Evolutionary conservation across 2,329 filamentous ascomycete genomes (phyloP).

Genomic region (Leptosphaerulina australis): DNA sequence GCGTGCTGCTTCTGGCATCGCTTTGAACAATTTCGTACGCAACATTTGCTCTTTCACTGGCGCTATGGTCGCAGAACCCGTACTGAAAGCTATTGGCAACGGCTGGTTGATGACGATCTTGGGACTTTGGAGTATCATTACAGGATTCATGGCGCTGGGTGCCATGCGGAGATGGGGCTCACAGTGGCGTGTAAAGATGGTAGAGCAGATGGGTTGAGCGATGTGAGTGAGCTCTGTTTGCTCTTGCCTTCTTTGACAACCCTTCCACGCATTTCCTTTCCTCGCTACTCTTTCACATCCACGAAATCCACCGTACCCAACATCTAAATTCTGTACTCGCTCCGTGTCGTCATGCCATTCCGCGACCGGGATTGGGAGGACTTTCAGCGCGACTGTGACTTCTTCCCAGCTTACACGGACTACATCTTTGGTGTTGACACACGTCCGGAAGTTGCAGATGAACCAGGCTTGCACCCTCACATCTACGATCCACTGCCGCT

Average conservation of each 20-base stretch:
- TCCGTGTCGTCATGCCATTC: slow-evolving; percentile 21
- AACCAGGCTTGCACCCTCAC: slow-evolving; percentile 27
- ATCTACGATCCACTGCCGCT: slow-evolving; percentile 6
- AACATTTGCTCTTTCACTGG: slow-evolving; percentile 48
- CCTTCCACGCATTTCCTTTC: neutral
- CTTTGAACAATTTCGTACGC: slow-evolving; percentile 49
- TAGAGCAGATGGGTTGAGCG: slow-evolving; percentile 44
- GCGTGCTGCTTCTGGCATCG: slow-evolving; percentile 45
- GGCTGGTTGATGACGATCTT: slow-evolving; percentile 50
- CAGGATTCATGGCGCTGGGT: slow-evolving; percentile 59
- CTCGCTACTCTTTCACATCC: neutral
- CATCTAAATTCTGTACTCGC: neutral
- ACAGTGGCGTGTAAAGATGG: slow-evolving; percentile 69
- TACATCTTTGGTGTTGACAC: slow-evolving; percentile 27
- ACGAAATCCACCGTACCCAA: neutral
- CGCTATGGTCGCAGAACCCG: slow-evolving; percentile 45
- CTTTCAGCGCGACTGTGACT: slow-evolving; percentile 23
- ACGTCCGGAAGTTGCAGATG: slow-evolving; percentile 16
- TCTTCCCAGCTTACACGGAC: slow-evolving; percentile 34
- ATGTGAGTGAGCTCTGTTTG: slow-evolving; percentile 4
- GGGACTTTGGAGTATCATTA: slow-evolving; percentile 57
- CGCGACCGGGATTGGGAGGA: slow-evolving; percentile 27
- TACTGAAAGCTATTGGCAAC: slow-evolving; percentile 46
- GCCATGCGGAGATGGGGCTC: slow-evolving; percentile 65
- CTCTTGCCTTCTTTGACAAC: neutral